Base-by-base conservation (phyloP, 176 grass and related monocot genomes). In the Echinochloa phyllopogon region DNA sequence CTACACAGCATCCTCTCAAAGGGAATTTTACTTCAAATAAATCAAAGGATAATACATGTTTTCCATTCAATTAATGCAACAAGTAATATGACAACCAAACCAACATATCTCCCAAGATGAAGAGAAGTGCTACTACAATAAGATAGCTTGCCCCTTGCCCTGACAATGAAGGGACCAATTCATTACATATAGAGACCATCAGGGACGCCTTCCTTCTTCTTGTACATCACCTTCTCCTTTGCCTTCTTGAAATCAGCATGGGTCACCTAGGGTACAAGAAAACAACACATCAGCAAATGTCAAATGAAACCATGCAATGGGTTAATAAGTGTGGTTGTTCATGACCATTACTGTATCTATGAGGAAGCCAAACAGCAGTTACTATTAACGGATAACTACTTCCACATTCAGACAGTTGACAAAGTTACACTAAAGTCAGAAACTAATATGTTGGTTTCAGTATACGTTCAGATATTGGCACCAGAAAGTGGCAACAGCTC, bases 191-290 rank as follows among this genome's bases (percentile, higher is more conserved):
- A 94, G 65, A 98, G 96, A 40, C 96, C 96, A 80, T 98, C 96
- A 4, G 96, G 96, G 23, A 92, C 96, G 40, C 97, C 97, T 96
- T 99, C 97, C 91, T 96, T 96, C 92, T 99, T 99, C 87, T 99
- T 99, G 84, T 96, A 98, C 96, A 98, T 98, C 33, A 98, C 95
- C 78, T 98, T 98, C 83, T 98, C 95, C 84, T 98, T 98, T 16
- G 95, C 95, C 83, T 95, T 98, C 89, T 94, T 98, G 76, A 95
- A 96, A 80, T 99, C 96, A 0, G 69, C 33, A 73, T 99, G 96
- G 8, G 86, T 99, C 29, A 99, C 94, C 96, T 99, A 33, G 27
- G 60, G 38, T 69, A 74, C 23, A 36, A 51, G 37, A 61, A 82
- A 83, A 85, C 56, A 79, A 10, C 3, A 62, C 4, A 52, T 63